Conservation (phyloP, 805 yeast species). For the Wickerhamiella hasegawae region DNA sequence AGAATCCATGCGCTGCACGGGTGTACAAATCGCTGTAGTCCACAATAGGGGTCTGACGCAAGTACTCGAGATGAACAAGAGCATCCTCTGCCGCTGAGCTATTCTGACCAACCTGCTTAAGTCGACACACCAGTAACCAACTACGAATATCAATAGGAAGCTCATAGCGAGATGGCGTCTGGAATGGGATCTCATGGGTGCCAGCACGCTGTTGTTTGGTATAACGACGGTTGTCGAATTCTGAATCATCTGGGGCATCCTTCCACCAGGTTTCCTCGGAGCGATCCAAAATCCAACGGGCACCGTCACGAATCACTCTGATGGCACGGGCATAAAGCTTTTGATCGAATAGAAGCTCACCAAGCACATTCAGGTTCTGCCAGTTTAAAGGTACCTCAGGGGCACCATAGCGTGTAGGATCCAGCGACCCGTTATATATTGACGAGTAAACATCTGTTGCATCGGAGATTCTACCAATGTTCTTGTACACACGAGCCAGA, state of each 20-base stretch:
- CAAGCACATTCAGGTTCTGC: conserved; percentile 73
- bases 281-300: conserved; percentile 73
- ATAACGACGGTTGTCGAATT: conserved; percentile 57
- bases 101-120: conserved; percentile 32
- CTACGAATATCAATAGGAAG: conserved; percentile 80
- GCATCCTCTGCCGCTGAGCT: conserved; percentile 46
- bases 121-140: conserved; percentile 60
- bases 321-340: conserved; percentile 29
- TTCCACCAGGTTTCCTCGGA: conserved; percentile 53
- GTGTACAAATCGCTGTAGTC: conserved; percentile 57
- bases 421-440: conserved; percentile 10
- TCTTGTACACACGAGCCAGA: conserved; percentile 11
- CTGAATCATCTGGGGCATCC: conserved; percentile 50
- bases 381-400: conserved; percentile 43
- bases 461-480: conserved; percentile 12
- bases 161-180: conserved; percentile 18
- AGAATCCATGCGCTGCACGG: conserved; percentile 63
- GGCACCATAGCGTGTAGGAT: conserved; percentile 12
- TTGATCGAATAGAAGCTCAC: conserved; percentile 55
- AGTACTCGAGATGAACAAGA: conserved; percentile 42
- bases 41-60: conserved; percentile 34
- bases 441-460: conserved; percentile 10
- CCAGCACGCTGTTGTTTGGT: conserved; percentile 3
- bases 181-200: not conserved
- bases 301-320: conserved; percentile 45